Percentiles rank a stretch among this genome's conserved stretches.
Conservation (phyloP, 495 filamentous ascomycete genomes). For the Cercophora newfieldiana region DNA sequence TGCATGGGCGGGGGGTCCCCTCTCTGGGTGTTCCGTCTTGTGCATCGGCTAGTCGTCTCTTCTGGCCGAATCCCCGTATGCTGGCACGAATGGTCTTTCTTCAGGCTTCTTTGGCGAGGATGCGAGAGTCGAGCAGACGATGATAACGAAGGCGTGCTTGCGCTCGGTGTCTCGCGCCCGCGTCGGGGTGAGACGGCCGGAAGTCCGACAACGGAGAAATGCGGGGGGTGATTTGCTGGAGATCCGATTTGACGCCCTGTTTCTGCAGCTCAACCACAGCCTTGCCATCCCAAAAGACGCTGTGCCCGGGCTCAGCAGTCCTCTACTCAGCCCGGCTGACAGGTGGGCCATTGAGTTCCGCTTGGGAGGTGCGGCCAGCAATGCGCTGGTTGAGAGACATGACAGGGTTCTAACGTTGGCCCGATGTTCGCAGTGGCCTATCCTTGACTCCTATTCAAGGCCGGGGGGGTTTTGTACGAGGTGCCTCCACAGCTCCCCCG, state of each 20-base stretch:
- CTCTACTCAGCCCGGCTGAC: neutral
- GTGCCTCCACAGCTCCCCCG: neutral
- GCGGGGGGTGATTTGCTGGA: neutral
- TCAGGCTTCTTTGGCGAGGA: too few species aligned
- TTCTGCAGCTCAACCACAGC: slow-evolving; percentile 3
- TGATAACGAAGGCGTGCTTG: neutral
- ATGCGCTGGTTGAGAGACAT: neutral
- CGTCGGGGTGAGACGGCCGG: neutral
- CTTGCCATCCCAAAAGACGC: neutral
- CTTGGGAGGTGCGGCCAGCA: neutral
- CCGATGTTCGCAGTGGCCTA: neutral
- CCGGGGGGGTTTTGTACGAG: neutral
- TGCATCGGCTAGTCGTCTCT: neutral
- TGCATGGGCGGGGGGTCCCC: neutral
- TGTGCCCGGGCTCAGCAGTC: neutral
- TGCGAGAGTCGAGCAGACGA: neutral
- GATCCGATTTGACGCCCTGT: neutral
- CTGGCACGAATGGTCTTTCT: too few species aligned
- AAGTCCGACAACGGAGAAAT: slow-evolving; percentile 9
- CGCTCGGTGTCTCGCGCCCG: neutral
- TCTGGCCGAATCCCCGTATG: neutral
- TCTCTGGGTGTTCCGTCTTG: neutral
- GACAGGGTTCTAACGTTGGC: neutral
- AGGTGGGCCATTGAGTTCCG: neutral
- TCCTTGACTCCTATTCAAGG: neutral